Evolutionary conservation across 2,329 filamentous ascomycete species (phyloP), one percentile per base, ranked within the genome.

Genomic region (Colletotrichum neosansevieriae): DNA sequence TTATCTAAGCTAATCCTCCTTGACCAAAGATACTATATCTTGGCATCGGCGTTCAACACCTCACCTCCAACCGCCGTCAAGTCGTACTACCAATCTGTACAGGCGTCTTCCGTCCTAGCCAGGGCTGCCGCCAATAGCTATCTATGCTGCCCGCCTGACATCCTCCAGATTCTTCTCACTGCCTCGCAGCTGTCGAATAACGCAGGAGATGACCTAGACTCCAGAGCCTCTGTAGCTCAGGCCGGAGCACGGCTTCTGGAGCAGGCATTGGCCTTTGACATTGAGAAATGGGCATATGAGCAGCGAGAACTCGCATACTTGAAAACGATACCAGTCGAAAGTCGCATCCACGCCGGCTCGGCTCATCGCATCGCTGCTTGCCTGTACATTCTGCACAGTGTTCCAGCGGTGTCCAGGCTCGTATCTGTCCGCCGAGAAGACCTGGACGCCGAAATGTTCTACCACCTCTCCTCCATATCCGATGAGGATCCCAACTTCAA

Each of bases 401-500:
- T 79, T 21, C 76, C 78, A 2, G 67, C 76, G 0, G 71, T 79
- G 11, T 72, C 75, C 10, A 69, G 71, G 15, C 73, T 76, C 6
- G 76, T 73, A 11, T 73, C 77, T 1, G 70, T 76, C 11, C 67
- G 77, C 34, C 73, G 70, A 4, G 76, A 78, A 3, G 64, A 72
- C 1, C 75, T 88, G 3, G 81, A 82, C 13, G 70, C 78, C 2
- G 83, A 86, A 24, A 78, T 87, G 1, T 79, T 86, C 6, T 64
- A 80, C 3, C 82, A 86, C 29, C 76, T 88, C 3, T 80, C 81
- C 0, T 77, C 76, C 44, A 82, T 89, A 2, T 81, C 82, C 0
- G 79, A 83, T 9, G 78, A 83, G 2, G 84, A 88, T 51, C 79
- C 80, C 1, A 81, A 87, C 19, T 83, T 87, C 77, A 89, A 88